Evolutionary conservation across 345 rosid species (phyloP).

Genomic region (Euphorbia peplus): DNA sequence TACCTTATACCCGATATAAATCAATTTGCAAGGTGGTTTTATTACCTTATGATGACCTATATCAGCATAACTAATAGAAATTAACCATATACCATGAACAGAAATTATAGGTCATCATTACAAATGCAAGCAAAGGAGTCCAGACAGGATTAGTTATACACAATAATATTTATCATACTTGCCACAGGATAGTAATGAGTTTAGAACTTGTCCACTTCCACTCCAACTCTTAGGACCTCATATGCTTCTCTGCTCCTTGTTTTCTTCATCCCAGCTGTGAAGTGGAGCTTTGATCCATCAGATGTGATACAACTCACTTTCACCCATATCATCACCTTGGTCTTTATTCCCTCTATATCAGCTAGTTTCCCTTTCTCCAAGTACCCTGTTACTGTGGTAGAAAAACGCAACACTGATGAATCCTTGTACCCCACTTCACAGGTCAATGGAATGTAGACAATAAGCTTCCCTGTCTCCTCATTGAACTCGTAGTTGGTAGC

Average conservation of each 20-base stretch:
- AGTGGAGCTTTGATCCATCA: slow-evolving; percentile 69
- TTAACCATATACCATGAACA: background rate
- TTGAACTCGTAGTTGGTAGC: slow-evolving; percentile 94
- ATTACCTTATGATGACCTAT: background rate
- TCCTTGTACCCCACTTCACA: slow-evolving; percentile 94
- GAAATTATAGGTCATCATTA: background rate
- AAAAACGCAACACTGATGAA: slow-evolving; percentile 73
- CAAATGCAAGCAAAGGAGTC: background rate
- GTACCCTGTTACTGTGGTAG: slow-evolving; percentile 59
- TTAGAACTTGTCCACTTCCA: slow-evolving; percentile 72
- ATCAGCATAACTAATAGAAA: background rate
- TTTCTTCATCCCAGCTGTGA: slow-evolving; percentile 77
- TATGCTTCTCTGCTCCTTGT: slow-evolving; percentile 69
- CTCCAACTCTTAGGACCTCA: slow-evolving; percentile 74
- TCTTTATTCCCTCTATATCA: slow-evolving; percentile 88
- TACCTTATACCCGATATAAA: too few species aligned
- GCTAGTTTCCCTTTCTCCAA: slow-evolving; percentile 79
- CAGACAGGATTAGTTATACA: slow-evolving; percentile 9
- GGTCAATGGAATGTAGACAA: slow-evolving; percentile 66
- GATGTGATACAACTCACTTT: slow-evolving; percentile 70
- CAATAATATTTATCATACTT: background rate
- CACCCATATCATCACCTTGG: slow-evolving; percentile 84
- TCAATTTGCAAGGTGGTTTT: background rate
- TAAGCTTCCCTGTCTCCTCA: slow-evolving; percentile 70
- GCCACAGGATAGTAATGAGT: slow-evolving; percentile 2